Conservation (phyloP, 2,329 filamentous ascomycete genomes). For the Hypoxylon sp. region DNA sequence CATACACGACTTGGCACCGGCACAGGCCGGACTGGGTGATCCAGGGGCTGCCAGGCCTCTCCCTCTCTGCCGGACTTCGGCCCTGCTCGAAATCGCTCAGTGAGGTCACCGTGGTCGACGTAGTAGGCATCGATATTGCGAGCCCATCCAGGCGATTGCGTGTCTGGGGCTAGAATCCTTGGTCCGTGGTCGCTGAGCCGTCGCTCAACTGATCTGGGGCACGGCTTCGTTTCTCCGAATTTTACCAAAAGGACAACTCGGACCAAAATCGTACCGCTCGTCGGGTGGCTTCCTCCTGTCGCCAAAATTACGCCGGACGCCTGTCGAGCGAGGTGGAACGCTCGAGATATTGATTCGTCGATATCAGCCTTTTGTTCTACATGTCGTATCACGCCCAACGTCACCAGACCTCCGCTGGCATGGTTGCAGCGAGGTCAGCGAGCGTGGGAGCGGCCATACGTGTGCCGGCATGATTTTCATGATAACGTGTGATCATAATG, state of each 20-base stretch:
- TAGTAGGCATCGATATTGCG: slow-evolving; percentile 31
- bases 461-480: slow-evolving; percentile 25
- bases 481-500: slow-evolving; percentile 26
- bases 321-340: slow-evolving; percentile 26
- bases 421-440: slow-evolving; percentile 33
- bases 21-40: slow-evolving; percentile 32
- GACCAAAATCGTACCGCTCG: slow-evolving; percentile 23
- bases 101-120: slow-evolving; percentile 26
- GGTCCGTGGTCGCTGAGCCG: slow-evolving; percentile 5
- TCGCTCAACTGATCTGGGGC: slow-evolving; percentile 31
- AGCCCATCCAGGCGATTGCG: slow-evolving; percentile 28
- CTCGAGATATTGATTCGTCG: slow-evolving; percentile 22
- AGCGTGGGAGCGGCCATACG: slow-evolving; percentile 26
- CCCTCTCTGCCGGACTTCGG: slow-evolving; percentile 10
- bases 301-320: slow-evolving; percentile 24
- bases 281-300: slow-evolving; percentile 21
- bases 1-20: slow-evolving; percentile 35
- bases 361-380: slow-evolving; percentile 39
- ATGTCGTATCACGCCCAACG: slow-evolving; percentile 33
- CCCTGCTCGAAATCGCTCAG: slow-evolving; percentile 17
- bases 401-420: slow-evolving; percentile 35
- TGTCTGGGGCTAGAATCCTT: slow-evolving; percentile 14
- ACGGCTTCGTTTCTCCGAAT: slow-evolving; percentile 40
- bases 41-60: too few species aligned
- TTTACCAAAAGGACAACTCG: slow-evolving; percentile 40